Evolutionary conservation across 1,284 basidiomycete genomes (phyloP).

Genomic region (Cystobasidium sp.): DNA sequence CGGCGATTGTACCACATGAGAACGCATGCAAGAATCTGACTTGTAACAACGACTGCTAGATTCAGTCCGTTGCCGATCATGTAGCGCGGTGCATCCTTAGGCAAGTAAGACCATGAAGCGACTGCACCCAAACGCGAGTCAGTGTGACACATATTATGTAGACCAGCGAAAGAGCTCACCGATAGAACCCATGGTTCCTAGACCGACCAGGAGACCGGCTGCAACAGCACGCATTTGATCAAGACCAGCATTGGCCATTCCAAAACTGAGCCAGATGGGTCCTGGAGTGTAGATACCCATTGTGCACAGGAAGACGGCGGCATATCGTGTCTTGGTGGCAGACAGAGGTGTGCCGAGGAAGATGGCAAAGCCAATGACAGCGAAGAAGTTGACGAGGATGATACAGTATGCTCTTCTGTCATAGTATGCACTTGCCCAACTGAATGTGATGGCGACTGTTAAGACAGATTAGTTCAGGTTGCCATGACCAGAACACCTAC

Average conservation of each 20-base stretch:
- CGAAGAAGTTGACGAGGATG: slow-evolving; percentile 14
- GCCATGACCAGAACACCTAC: slow-evolving; percentile 40
- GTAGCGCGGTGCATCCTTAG: slow-evolving; percentile 43
- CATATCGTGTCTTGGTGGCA: slow-evolving; percentile 47
- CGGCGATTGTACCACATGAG: slow-evolving; percentile 45
- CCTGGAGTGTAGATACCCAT: slow-evolving; percentile 40
- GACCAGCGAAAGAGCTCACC: too few relatives aligned
- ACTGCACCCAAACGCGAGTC: not conserved
- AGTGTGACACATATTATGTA: too few relatives aligned
- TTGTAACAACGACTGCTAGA: slow-evolving; percentile 21
- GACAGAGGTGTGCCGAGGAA: slow-evolving; percentile 44
- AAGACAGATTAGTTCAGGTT: slow-evolving; percentile 36
- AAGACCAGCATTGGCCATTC: slow-evolving; percentile 46
- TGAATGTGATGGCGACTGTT: slow-evolving; percentile 15
- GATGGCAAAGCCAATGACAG: slow-evolving; percentile 47
- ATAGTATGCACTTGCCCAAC: slow-evolving; percentile 15
- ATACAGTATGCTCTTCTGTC: slow-evolving; percentile 41
- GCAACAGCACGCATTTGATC: slow-evolving; percentile 48
- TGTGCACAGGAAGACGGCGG: slow-evolving; percentile 48
- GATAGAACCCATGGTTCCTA: slow-evolving; percentile 45
- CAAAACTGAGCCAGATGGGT: slow-evolving; percentile 45
- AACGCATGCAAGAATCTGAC: slow-evolving; percentile 31
- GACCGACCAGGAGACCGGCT: slow-evolving; percentile 46
- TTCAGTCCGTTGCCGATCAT: slow-evolving; percentile 40
- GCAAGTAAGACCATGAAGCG: slow-evolving; percentile 47